Evolutionary conservation across 163 green algal species (phyloP), one percentile per base, ranked within the genome.

Genomic region (Scenedesmus sp.): DNA sequence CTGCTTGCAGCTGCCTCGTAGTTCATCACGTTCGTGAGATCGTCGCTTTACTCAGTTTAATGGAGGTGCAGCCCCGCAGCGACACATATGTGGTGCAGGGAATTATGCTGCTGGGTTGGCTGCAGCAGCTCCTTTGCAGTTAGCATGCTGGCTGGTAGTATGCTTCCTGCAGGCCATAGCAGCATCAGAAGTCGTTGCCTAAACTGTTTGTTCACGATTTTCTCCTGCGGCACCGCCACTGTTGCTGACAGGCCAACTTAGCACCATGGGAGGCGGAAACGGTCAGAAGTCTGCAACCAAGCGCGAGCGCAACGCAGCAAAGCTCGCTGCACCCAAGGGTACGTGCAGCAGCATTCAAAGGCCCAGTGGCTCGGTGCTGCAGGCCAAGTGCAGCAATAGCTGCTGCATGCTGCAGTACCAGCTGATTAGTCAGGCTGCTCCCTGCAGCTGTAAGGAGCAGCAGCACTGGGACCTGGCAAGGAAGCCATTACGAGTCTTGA

Each of bases 241-340:
- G 3, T 56, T n/a, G 55, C 83, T 79, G 15, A 8, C 84, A 57
- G 34, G 73, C 62, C 23, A 64, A 64, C 34, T 46, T 73, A 59
- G 23, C 70, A 85, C 20, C 6, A 89, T 92, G 83, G 90, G 90
- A 81, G 90, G 90, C 20, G 90, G 90, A 34, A 93, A 93, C 90
- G 90, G 84, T 7, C 84, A 90, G 26, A 93, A 93, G 84, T 82
- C 83, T 13, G 90, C 90, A 13, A 93, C 90, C 12, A 66, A 62
- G 26, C 90, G 90, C 81, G 83, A 60, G 16, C 76, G 90, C 23
- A 93, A 90, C 2, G 59, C 46, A 52, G 70, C 87, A 64, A 67
- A 93, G 84, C 55, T 87, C 5, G 54, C 83, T 8, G 73, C 83
- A 26, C 67, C 90, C 10, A 93, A 93, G 82, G 82, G 81, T 92